Percentiles rank a stretch among this genome's conserved stretches.
These are phyloP conservation scores for Botrytis aclada DNA, from an alignment of 2,329 filamentous ascomycete species.

Conservation along the genomic window DNA sequence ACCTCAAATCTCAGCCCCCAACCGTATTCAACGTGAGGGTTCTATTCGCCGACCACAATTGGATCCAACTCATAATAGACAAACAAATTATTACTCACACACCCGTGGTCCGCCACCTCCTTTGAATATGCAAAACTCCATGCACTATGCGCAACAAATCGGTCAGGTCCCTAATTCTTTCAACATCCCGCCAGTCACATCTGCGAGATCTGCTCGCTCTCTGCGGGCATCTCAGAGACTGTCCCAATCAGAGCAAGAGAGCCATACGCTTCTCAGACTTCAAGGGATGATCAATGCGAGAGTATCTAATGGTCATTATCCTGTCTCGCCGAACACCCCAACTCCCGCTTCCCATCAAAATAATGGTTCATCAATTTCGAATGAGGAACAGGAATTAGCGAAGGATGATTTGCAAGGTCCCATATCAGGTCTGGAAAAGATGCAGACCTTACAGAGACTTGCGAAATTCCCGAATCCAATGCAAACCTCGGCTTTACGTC, in stretches of 20 bases:
- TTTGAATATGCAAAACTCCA: conserved; percentile 33
- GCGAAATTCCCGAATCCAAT: conserved; percentile 36
- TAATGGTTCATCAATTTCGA: not conserved
- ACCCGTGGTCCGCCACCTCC: conserved; percentile 28
- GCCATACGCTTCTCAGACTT: conserved; percentile 16
- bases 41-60: conserved; percentile 33
- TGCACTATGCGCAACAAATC: conserved; percentile 36
- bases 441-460: conserved; percentile 37
- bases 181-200: conserved; percentile 16
- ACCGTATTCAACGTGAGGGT: conserved; percentile 39
- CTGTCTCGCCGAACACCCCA: conserved; percentile 3
- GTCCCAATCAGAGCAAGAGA: conserved; percentile 21
- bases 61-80: conserved; percentile 26
- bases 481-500: conserved; percentile 28
- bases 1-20: conserved; percentile 36
- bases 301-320: not conserved
- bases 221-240: conserved; percentile 8
- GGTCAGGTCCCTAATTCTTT: conserved; percentile 22
- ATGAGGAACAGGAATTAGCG: conserved; percentile 18
- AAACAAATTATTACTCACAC: conserved; percentile 28
- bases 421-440: conserved; percentile 33
- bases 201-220: conserved; percentile 16
- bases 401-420: conserved; percentile 2
- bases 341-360: conserved; percentile 8
- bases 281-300: conserved; percentile 15